These are phyloP conservation scores for Annulohypoxylon nitens DNA, from an alignment of 495 filamentous ascomycete genomes.

Conservation along the genomic window DNA sequence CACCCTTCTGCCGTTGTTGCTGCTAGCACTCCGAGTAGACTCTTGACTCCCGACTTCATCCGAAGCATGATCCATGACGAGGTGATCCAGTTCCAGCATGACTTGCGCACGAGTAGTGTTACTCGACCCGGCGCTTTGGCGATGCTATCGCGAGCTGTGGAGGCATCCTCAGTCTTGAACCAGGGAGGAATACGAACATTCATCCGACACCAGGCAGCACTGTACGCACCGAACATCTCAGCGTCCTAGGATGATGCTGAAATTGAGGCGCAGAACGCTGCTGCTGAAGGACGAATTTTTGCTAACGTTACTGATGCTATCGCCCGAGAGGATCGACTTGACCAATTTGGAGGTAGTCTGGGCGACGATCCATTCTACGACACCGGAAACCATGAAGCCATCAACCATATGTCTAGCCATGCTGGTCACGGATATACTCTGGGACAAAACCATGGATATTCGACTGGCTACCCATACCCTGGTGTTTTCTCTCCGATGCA, in stretches of 20 bases:
- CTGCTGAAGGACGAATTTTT: conserved; percentile 24
- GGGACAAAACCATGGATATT: background rate
- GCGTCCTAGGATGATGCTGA: conserved; percentile 38
- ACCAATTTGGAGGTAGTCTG: background rate
- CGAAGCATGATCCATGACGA: conserved; percentile 24
- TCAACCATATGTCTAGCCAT: background rate
- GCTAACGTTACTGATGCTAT: conserved; percentile 2
- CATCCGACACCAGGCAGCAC: conserved; percentile 28
- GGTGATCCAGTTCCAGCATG: conserved; percentile 22
- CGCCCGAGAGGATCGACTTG: conserved; percentile 9
- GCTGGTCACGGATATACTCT: background rate
- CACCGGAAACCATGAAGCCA: background rate
- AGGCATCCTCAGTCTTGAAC: conserved; percentile 1
- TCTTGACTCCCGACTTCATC: conserved; percentile 23
- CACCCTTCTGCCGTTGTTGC: conserved; percentile 15
- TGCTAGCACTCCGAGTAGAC: conserved; percentile 28
- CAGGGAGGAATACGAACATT: conserved; percentile 19
- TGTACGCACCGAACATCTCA: conserved; percentile 32
- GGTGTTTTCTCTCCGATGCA: background rate
- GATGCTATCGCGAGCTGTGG: background rate
- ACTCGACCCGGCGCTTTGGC: background rate
- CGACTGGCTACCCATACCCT: background rate
- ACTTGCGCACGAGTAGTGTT: background rate
- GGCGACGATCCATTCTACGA: conserved; percentile 40
- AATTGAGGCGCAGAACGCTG: conserved; percentile 20